Evolutionary conservation across 208 protist species (phyloP).

Genomic region (Trypanosoma scelopori): DNA sequence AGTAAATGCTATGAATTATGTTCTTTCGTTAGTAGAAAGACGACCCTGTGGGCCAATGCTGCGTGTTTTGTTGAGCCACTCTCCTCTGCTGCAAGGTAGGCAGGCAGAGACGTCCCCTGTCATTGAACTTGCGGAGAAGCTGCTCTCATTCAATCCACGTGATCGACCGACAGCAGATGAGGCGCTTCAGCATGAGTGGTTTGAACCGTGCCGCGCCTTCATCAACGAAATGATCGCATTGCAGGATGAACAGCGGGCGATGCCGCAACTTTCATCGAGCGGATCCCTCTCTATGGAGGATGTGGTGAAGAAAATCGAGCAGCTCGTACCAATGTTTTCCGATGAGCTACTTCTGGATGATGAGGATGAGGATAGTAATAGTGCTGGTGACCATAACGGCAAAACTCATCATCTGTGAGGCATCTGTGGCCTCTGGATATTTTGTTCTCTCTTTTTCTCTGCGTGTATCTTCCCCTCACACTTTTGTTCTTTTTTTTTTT

Average conservation of each 20-base stretch:
- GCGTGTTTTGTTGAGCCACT: constrained; percentile 42
- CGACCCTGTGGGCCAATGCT: constrained; percentile 56
- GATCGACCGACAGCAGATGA: constrained; percentile 76
- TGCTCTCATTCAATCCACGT: constrained; percentile 83
- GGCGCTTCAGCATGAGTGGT: constrained; percentile 83
- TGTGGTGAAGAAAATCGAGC: constrained; percentile 69
- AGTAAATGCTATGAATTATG: constrained; percentile 84
- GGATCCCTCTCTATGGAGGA: constrained; percentile 51
- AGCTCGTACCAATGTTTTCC: constrained; percentile 84
- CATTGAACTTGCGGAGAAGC: constrained; percentile 68
- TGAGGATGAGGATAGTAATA: constrained; percentile 24
- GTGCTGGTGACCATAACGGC: neutral
- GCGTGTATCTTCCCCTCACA: too few relatives aligned
- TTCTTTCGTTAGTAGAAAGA: constrained; percentile 64
- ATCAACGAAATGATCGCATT: constrained; percentile 74
- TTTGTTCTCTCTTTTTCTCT: neutral
- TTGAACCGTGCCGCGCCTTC: constrained; percentile 73
- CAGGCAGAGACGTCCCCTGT: constrained; percentile 28
- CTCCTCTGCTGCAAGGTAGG: constrained; percentile 57
- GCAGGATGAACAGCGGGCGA: constrained; percentile 52
- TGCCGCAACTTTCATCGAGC: constrained; percentile 53
- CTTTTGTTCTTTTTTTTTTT: constrained; percentile 24
- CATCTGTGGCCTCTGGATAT: too few relatives aligned
- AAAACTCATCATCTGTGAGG: too few relatives aligned
- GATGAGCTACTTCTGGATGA: constrained; percentile 67